A percentile compares a stretch with the other conserved stretches of the same genome.
Evolutionary conservation across 352 stramenopile genomes (phyloP).

Genomic region (Halophytophthora polymorphica): DNA sequence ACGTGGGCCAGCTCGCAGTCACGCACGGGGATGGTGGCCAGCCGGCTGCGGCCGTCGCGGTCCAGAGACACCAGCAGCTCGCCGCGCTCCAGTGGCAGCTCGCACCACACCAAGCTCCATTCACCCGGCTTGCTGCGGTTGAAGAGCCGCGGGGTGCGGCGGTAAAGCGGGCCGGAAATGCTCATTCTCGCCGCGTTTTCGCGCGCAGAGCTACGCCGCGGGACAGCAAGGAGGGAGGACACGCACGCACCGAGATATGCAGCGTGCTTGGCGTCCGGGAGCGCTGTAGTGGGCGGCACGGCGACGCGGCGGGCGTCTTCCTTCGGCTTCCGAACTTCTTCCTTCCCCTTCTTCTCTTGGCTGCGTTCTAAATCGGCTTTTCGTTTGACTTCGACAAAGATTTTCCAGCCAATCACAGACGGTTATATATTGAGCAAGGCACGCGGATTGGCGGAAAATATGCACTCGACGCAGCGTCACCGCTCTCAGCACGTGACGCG

Average conservation of each 20-base stretch:
- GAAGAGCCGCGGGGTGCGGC: constrained; percentile 65
- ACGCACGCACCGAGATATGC: neutral
- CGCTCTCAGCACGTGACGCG: constrained; percentile 32
- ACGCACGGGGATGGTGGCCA: constrained; percentile 52
- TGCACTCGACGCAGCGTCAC: neutral
- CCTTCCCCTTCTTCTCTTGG: neutral
- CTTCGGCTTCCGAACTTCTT: neutral
- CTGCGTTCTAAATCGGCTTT: too few species aligned
- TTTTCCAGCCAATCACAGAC: too few species aligned
- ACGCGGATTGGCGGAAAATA: too few species aligned
- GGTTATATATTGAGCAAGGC: too few species aligned
- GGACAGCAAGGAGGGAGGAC: neutral
- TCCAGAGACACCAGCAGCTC: constrained; percentile 73
- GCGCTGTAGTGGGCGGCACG: neutral
- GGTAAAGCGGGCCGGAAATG: constrained; percentile 69
- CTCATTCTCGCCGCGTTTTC: constrained; percentile 31
- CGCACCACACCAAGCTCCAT: constrained; percentile 80
- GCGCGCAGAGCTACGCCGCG: neutral
- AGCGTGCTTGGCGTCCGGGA: too few species aligned
- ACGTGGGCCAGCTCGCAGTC: constrained; percentile 80
- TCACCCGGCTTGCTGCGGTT: constrained; percentile 67
- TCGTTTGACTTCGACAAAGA: too few species aligned
- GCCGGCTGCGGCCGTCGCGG: constrained; percentile 42
- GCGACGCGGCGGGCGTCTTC: neutral
- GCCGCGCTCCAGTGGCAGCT: constrained; percentile 54